Base-by-base conservation (phyloP, 352 stramenopile species). In the Pythium grandisporangium region DNA sequence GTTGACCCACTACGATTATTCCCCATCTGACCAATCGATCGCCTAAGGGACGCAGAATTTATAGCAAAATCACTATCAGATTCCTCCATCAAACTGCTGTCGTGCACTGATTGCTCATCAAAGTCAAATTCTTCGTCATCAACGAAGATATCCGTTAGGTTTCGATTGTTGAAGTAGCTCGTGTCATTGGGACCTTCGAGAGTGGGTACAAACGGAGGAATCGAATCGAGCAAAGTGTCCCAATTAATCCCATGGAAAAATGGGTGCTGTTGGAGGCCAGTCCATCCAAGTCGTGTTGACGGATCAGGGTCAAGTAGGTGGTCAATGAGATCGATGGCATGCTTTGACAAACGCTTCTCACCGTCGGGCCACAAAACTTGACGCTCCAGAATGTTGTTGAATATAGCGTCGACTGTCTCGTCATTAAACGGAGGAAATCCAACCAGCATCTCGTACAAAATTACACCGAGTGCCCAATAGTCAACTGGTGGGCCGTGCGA, bases 401-500 rank as follows among this genome's bases (percentile, higher is more conserved):
- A 95, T 45, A 95, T 93, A 0, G 71, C 66, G 30, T 95, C 81
- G 21, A 92, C 75, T 0, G 81, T 90, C 43, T 94, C 76, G 46
- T 93, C 83, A 27, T 95, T 95, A 47, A 95, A 95, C 3, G 83
- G 83, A 29, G 80, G 80, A 48, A 93, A 93, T 0, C 80, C 83
- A 13, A 92, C 77, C 23, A 95, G 58, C 75, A 94, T 91, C 45
- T 93, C 80, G 58, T 90, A 93, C 25, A 96, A 30, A 25, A 96
- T 93, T n/a, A 96, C 79, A n/a, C 85, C 85, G 6, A 95, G 65
- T 4, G 79, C 80, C 85, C 85, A 96, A 29, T 85, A 95, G 30
- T 96, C 85, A 14, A 93, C 84, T 5, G 77, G 66, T 3, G 77
- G 74, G 2, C 75, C 81, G 36, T 95, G 81, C 17, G 66, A 58